These are phyloP conservation scores for Parietichytrium sp. DNA, from an alignment of 108 stramenopile genomes.

Conservation along the genomic window DNA sequence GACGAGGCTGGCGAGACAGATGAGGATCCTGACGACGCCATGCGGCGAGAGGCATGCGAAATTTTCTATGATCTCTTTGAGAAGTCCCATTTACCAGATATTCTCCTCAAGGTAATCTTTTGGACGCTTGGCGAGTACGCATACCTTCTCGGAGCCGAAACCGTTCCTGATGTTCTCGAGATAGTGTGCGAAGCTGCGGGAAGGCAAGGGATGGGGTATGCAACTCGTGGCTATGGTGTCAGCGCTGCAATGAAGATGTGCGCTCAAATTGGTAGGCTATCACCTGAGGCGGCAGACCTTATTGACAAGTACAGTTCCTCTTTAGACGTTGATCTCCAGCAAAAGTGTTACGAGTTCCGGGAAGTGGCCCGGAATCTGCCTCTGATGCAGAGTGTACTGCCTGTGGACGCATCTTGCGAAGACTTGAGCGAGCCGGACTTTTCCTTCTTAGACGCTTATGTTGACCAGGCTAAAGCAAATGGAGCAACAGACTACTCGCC, in stretches of 20 bases:
- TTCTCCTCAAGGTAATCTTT: slow-evolving; percentile 86
- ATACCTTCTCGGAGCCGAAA: slow-evolving; percentile 69
- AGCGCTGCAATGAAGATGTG: slow-evolving; percentile 89
- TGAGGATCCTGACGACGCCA: slow-evolving; percentile 65
- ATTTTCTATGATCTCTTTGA: slow-evolving; percentile 75
- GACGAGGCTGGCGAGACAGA: slow-evolving; percentile 82
- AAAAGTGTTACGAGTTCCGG: slow-evolving; percentile 86
- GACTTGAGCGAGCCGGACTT: slow-evolving; percentile 76
- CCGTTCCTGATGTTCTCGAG: slow-evolving; percentile 71
- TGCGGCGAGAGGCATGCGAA: slow-evolving; percentile 86
- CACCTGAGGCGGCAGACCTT: slow-evolving; percentile 74
- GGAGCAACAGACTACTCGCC: slow-evolving; percentile 80
- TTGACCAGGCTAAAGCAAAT: slow-evolving; percentile 73
- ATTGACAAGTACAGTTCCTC: slow-evolving; percentile 82
- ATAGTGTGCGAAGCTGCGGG: slow-evolving; percentile 66
- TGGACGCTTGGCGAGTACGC: slow-evolving; percentile 98
- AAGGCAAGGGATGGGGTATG: slow-evolving; percentile 45
- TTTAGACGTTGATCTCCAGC: slow-evolving; percentile 79
- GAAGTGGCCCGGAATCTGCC: slow-evolving; percentile 62
- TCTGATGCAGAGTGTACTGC: slow-evolving; percentile 79
- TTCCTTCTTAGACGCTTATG: slow-evolving; percentile 80
- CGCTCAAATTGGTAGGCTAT: slow-evolving; percentile 84
- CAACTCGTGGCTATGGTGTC: slow-evolving; percentile 76
- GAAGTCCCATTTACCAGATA: slow-evolving; percentile 68
- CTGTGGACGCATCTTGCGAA: slow-evolving; percentile 90